phyloP scores from a whole-genome alignment of 345 rosid genomes.

The Gossypium anomalum region DNA sequence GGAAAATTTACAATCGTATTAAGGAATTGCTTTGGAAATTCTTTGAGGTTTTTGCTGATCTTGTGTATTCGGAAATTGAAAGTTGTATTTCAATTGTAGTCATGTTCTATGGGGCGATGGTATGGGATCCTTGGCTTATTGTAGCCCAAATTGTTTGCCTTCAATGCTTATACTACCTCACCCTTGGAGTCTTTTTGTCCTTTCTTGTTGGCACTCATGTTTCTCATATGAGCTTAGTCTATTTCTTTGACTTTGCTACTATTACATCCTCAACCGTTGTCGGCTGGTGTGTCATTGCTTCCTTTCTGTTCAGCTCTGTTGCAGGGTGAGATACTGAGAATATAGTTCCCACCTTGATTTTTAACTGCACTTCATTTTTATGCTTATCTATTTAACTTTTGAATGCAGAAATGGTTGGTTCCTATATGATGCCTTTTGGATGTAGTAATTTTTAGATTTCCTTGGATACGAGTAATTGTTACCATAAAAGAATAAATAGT shows the following conservation, averaged over 20 bases:
- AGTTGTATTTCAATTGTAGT: constrained; percentile 20
- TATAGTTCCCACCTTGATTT: not conserved
- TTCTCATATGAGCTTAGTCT: constrained; percentile 76
- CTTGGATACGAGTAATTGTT: not conserved
- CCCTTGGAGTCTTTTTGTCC: constrained; percentile 62
- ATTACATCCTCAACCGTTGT: constrained; percentile 61
- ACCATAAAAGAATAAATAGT: not conserved
- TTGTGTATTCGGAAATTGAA: no score
- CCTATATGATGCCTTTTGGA: not conserved
- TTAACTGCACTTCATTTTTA: not conserved
- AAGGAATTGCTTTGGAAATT: not conserved
- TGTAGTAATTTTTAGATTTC: not conserved
- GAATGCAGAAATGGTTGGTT: not conserved
- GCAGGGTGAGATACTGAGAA: constrained; percentile 50
- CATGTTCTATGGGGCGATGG: constrained; percentile 91
- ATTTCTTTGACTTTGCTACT: constrained; percentile 82
- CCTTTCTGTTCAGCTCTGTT: constrained; percentile 55
- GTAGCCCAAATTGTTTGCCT: constrained; percentile 82
- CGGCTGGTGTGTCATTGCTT: constrained; percentile 80
- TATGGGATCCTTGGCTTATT: constrained; percentile 98
- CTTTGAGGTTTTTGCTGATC: constrained; percentile 11
- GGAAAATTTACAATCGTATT: not conserved
- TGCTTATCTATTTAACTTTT: not conserved
- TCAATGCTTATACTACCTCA: constrained; percentile 79
- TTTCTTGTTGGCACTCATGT: constrained; percentile 73